Evolutionary conservation across 2,329 filamentous ascomycete genomes (phyloP), one percentile per base, ranked within the genome.

Genomic region (Aspergillus sp.): DNA sequence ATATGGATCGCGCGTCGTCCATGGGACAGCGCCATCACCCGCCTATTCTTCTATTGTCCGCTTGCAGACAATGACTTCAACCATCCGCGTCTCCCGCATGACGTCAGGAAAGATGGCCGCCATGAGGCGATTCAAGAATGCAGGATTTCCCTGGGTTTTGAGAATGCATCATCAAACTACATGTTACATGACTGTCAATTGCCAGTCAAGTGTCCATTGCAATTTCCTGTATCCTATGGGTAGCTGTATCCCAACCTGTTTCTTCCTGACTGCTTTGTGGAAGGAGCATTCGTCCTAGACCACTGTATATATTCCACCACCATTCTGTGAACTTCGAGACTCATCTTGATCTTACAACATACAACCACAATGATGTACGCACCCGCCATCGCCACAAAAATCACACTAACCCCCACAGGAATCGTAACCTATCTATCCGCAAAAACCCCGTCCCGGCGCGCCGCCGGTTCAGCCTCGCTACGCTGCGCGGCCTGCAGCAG

Each of bases 381-480:
- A 43, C 7, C 3, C 19, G 16, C 13, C 17, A 43, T 52, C 48
- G 17, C 50, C 34, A 17, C 10, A 10, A 20, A 46, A 5, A 7
- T n/a, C 3, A 25, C 16, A 32, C 52, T 50, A 42, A 54, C n/a
- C 11, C 10, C 14, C 2, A 29, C 51, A 77, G 75, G 75, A 73
- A 76, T 56, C 73, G 74, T 52, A 68, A 67, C 49, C 62, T 75
- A 2, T 76, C 73, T 32, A 66, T 73, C 55, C 69, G 73, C 31
- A 67, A 64, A 61, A 68, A 67, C 48, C 57, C 60, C 20, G 50
- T 50, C 23, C 47, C 55, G 34, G 49, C 49, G 46, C 68, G 69
- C n/a, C 86, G 89, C 69, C 87, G 85, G 66, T 96, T 97, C 78
- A 88, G 86, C 54, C 88, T 97, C 77, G 86, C 84, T 59, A 94